Conservation (phyloP, 1,284 basidiomycete species). For the Melanopsichium pennsylvanicum region DNA sequence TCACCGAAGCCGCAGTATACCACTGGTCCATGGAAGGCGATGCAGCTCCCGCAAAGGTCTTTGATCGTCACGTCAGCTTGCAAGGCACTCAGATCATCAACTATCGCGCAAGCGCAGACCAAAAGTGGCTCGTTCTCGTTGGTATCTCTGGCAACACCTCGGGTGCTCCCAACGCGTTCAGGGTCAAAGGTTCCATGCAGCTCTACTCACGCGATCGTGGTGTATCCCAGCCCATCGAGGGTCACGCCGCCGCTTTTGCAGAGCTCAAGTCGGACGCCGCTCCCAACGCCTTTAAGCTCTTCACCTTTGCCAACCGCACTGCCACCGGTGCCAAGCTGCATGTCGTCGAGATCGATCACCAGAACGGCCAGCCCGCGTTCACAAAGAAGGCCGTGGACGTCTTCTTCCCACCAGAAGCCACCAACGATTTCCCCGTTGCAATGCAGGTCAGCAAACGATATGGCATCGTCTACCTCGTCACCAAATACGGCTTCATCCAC, state of each 20-base stretch:
- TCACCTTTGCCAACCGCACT: slow-evolving; percentile 93
- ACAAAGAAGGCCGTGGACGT: slow-evolving; percentile 98
- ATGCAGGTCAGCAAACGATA: slow-evolving; percentile 99
- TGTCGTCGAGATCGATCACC: slow-evolving; percentile 97
- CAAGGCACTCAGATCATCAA: slow-evolving; percentile 97
- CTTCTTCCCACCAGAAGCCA: slow-evolving; percentile 98
- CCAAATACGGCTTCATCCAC: slow-evolving; percentile 99
- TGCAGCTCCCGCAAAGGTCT: slow-evolving; percentile 84
- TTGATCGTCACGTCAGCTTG: slow-evolving; percentile 95
- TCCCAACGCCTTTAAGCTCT: slow-evolving; percentile 74
- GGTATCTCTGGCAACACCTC: slow-evolving; percentile 91
- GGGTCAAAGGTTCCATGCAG: slow-evolving; percentile 80
- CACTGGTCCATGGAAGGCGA: slow-evolving; percentile 86
- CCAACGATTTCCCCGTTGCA: slow-evolving; percentile 99
- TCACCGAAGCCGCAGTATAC: slow-evolving; percentile 91
- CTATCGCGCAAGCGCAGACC: slow-evolving; percentile 89
- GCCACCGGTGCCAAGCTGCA: slow-evolving; percentile 98
- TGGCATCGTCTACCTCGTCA: slow-evolving; percentile 96
- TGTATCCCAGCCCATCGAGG: slow-evolving; percentile 98
- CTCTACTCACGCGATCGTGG: slow-evolving; percentile 84
- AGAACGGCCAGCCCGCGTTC: slow-evolving; percentile 92
- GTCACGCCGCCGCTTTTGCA: slow-evolving; percentile 96
- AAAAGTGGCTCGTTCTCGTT: slow-evolving; percentile 96
- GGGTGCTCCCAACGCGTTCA: slow-evolving; percentile 73
- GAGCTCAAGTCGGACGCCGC: slow-evolving; percentile 73